Percentiles rank a stretch among this genome's conserved stretches.
Conservation (phyloP, 768 basidiomycete species). For the Cyathus striatus region DNA sequence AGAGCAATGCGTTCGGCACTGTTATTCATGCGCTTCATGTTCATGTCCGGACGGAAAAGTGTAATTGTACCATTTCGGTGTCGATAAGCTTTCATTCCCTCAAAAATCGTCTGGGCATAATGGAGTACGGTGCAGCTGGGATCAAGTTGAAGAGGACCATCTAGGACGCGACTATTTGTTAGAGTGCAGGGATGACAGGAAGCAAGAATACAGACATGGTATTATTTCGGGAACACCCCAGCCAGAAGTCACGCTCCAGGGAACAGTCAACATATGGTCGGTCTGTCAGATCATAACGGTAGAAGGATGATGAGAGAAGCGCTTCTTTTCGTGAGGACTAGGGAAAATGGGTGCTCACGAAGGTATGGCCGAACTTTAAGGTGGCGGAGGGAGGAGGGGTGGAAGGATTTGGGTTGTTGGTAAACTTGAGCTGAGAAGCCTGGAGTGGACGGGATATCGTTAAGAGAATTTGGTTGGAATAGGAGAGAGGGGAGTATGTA, state of each 20-base stretch:
- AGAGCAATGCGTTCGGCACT: conserved; percentile 76
- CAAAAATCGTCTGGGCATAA: conserved; percentile 89
- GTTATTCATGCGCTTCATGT: conserved; percentile 93
- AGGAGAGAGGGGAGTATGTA: conserved; percentile 10
- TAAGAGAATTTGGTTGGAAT: conserved; percentile 1
- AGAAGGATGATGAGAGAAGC: conserved; percentile 4
- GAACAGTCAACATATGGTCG: conserved; percentile 81
- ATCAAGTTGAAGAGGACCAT: conserved; percentile 69
- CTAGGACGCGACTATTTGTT: conserved; percentile 25
- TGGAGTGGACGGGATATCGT: conserved; percentile 15
- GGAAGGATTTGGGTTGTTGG: conserved; percentile 46
- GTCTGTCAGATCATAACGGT: too few species aligned
- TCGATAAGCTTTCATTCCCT: conserved; percentile 93
- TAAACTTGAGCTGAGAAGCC: conserved; percentile 50
- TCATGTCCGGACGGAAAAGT: conserved; percentile 94
- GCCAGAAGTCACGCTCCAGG: conserved; percentile 68
- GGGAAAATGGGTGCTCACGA: conserved; percentile 42
- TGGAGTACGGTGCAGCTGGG: conserved; percentile 83
- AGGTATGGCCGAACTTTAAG: conserved; percentile 82
- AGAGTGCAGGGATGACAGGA: conserved; percentile 3
- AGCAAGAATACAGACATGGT: conserved; percentile 56
- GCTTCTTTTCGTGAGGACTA: conserved; percentile 3
- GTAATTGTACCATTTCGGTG: conserved; percentile 67
- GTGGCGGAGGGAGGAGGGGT: conserved; percentile 57
- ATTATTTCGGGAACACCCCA: conserved; percentile 82